Evolutionary conservation across 2,329 filamentous ascomycete species (phyloP).

Genomic region (Aspergillus niger): DNA sequence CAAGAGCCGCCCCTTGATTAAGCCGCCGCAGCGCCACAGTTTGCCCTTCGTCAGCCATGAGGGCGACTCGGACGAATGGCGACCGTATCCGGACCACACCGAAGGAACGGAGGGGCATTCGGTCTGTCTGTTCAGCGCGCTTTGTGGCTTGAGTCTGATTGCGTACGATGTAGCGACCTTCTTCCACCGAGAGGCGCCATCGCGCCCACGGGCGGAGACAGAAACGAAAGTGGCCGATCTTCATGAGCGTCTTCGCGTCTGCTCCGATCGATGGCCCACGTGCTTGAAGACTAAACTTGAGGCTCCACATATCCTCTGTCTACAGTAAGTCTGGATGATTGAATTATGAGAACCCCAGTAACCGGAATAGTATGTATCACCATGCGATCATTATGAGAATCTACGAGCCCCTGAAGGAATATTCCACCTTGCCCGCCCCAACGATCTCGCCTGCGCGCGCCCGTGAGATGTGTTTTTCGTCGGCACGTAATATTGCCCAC

Average conservation of each 20-base stretch:
- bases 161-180: conserved; percentile 21
- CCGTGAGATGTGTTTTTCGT: conserved; percentile 25
- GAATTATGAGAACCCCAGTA: neutral
- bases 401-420: conserved; percentile 26
- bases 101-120: conserved; percentile 19
- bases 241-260: conserved; percentile 22
- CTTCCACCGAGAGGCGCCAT: conserved; percentile 18
- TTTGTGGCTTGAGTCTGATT: conserved; percentile 25
- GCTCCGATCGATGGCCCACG: conserved; percentile 14
- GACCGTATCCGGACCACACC: conserved; percentile 22
- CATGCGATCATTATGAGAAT: conserved; percentile 40
- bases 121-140: conserved; percentile 22
- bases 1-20: conserved; percentile 22
- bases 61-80: conserved; percentile 23
- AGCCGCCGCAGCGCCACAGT: conserved; percentile 18
- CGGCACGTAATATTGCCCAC: conserved; percentile 29
- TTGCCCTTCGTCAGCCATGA: conserved; percentile 9
- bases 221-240: conserved; percentile 17
- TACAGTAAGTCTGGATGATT: conserved; percentile 22
- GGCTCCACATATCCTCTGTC: conserved; percentile 25
- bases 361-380: conserved; percentile 37
- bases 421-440: neutral
- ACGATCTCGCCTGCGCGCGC: conserved; percentile 14
- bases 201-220: conserved; percentile 13
- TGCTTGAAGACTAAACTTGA: conserved; percentile 17